These are phyloP conservation scores for Solanum sejunctum DNA, from an alignment of 257 asterid species.

Conservation along the genomic window DNA sequence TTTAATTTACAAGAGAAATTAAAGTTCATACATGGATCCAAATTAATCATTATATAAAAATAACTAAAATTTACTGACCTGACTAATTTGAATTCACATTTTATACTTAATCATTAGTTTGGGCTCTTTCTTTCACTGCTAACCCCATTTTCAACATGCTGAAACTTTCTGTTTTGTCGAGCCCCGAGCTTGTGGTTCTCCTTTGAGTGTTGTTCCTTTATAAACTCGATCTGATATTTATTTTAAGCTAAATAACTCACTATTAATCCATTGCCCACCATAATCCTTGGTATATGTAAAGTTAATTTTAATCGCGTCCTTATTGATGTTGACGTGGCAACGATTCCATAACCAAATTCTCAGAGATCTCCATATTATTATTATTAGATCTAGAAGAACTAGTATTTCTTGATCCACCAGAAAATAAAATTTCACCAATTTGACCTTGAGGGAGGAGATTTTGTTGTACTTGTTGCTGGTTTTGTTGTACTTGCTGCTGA, in stretches of 20 bases:
- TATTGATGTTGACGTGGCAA: background rate
- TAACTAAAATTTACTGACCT: background rate
- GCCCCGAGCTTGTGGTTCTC: too few relatives aligned
- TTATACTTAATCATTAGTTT: background rate
- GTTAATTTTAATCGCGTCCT: background rate
- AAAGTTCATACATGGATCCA: background rate
- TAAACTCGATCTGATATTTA: background rate
- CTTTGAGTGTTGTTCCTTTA: background rate
- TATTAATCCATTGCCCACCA: background rate
- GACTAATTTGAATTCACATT: background rate
- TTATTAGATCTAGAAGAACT: background rate
- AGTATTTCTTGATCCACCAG: background rate
- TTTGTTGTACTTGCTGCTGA: background rate
- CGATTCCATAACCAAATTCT: background rate
- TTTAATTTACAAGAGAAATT: background rate
- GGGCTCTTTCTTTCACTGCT: too few relatives aligned
- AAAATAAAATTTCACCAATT: background rate
- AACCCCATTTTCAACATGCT: too few relatives aligned
- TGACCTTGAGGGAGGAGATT: background rate
- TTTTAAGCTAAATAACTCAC: background rate
- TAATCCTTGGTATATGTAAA: background rate
- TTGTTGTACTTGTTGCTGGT: background rate
- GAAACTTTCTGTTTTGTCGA: too few relatives aligned
- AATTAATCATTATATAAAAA: background rate
- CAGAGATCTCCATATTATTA: background rate